Evolutionary conservation across 192 early-diverging fungal species (phyloP).

Genomic region (Rhizoclosmatium sp.): DNA sequence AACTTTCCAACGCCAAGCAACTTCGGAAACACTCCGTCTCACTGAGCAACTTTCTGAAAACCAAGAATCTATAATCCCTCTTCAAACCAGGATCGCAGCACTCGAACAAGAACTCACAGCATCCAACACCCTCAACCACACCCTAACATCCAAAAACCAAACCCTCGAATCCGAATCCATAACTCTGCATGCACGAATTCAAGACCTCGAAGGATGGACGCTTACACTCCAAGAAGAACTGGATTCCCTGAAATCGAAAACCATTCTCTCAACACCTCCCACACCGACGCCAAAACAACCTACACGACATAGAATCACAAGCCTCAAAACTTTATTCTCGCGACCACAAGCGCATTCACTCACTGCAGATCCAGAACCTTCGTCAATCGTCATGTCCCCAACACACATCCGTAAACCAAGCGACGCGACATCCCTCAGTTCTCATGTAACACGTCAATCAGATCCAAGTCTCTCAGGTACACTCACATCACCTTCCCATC

Average conservation of each 20-base stretch:
- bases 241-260: conserved; percentile 23
- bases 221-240: conserved; percentile 35
- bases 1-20: background rate
- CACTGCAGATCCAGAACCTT: too few species aligned
- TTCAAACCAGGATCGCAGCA: background rate
- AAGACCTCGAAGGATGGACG: conserved; percentile 42
- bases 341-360: too few species aligned
- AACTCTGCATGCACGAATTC: conserved; percentile 45
- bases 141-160: background rate
- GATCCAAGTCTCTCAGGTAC: too few species aligned
- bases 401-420: too few species aligned
- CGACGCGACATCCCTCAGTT: too few species aligned
- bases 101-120: background rate
- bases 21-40: background rate
- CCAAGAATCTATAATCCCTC: background rate
- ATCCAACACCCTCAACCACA: background rate
- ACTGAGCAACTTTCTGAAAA: background rate
- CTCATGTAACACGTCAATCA: too few species aligned
- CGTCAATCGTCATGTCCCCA: too few species aligned
- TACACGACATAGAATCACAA: too few species aligned
- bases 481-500: too few species aligned
- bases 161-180: background rate
- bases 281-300: too few species aligned
- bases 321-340: too few species aligned
- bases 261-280: background rate